Base-by-base conservation (phyloP, 371 early-diverging fungal species). In the Dichotomocladium elegans region DNA sequence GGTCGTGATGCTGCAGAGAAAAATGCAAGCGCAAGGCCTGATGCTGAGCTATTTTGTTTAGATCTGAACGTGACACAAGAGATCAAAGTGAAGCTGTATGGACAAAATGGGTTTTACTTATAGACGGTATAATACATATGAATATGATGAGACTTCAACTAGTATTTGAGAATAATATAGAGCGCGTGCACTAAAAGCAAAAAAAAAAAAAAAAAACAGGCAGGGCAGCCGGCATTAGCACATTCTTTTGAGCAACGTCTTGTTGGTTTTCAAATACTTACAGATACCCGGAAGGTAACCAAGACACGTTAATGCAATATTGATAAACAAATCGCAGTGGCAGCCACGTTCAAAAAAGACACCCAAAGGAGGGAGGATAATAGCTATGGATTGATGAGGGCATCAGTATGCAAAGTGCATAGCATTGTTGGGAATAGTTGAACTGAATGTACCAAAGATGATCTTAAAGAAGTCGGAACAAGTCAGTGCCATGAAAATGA, bases 251-350 rank as follows among this genome's bases (percentile, higher is more conserved):
- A 9, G 24, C 34, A 21, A 30, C 24, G 15, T 33, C 37, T 11
- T 25, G 3, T 37, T 31, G 21, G 44, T 35, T 10, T 7, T 8
- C 9, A 17, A 28, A 27, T 21, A 64, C 71, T 68, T 69, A 71
- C 74, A 51, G 28, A 74, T 83, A 64, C 93, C 92, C 24, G 93
- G 93, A 59, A 92, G 80, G 58, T 81, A 89, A 29, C 93, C 93
- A 25, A 92, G 78, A 43, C 77, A 59, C 0, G 92, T 90, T 61
- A 92, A 73, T 4, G 67, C 74, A 74, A 89, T 81, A 69, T 91
- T 92, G 59, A 92, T 91, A 29, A 85, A 60, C 25, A 92, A 73
- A 60, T 92, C 91, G 26, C 64, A 63, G 7, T 75, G 72, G 69
- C 88, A 89, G 15, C 93, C 89, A 51, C 82, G 72, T 45, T 84